Conservation (phyloP, 192 early-diverging fungal species). For the Podila epigama region DNA sequence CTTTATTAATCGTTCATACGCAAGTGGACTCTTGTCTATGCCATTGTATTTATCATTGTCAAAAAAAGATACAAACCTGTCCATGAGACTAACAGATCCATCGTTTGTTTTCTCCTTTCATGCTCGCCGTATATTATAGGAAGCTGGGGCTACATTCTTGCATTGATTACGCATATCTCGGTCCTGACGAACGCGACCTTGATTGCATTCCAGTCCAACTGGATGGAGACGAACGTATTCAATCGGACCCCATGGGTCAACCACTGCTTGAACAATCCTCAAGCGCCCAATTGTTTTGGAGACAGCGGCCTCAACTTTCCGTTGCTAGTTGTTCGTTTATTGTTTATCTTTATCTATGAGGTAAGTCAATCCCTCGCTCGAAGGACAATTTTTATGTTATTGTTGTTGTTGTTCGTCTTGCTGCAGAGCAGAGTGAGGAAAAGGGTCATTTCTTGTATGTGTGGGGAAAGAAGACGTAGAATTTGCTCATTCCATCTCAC, state of each 20-base stretch:
- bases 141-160: constrained; percentile 50
- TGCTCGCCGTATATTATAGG: constrained; percentile 17
- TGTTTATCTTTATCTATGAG: constrained; percentile 54
- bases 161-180: constrained; percentile 39
- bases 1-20: too few species aligned
- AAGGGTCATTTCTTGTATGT: too few species aligned
- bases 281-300: too few species aligned
- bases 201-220: constrained; percentile 53
- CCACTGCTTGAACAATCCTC: neutral
- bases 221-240: constrained; percentile 34
- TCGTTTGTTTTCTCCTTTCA: neutral
- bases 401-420: too few species aligned
- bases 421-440: too few species aligned
- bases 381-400: too few species aligned
- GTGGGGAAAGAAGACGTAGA: too few species aligned
- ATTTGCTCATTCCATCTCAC: neutral
- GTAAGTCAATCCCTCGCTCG: too few species aligned
- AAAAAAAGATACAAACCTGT: neutral
- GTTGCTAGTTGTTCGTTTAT: constrained; percentile 28
- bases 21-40: too few species aligned
- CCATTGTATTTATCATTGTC: neutral
- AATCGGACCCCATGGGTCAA: constrained; percentile 1
- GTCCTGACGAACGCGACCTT: constrained; percentile 51
- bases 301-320: constrained; percentile 8
- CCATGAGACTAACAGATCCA: too few species aligned